Evolutionary conservation across 2,329 filamentous ascomycete genomes (phyloP), one percentile per base, ranked within the genome.

Genomic region (Fulvia fulva): DNA sequence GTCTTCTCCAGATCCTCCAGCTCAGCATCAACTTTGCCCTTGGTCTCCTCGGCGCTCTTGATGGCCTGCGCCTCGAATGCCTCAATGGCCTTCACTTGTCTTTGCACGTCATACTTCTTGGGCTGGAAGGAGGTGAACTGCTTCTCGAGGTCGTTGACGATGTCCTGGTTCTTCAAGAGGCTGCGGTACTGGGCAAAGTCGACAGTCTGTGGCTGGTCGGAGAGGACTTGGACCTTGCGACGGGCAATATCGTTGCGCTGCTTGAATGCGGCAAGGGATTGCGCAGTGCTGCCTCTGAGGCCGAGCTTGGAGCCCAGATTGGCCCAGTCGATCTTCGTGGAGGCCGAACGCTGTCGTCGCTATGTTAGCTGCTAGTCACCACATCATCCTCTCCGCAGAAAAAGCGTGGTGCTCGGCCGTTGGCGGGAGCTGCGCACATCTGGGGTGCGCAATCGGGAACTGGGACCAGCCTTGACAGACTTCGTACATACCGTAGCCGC

Each of bases 181-280:
- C 83, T 82, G 79, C 92, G 91, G 89, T 97, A 99, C 79, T 93
- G 85, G 68, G 85, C 78, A 80, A 99, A 97, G 84, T 99, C 91
- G 80, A 99, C 86, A 59, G 85, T 85, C 73, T 91, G 90, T 66
- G 93, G 81, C 76, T 89, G 87, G 79, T 96, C 91, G 65, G 85
- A 87, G 59, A 99, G 90, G 63, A 85, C 72, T 78, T 89, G 86
- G 63, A 99, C 84, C 81, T 93, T 93, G 82, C 94, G 93, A 80
- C 93, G 92, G 75, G 91, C 93, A 77, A 97, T 92, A 76, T 99
- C 94, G 84, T 97, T 97, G 81, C 94, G 92, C 87, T 96, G 94
- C 87, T 99, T 99, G 88, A 99, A 99, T 67, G 90, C 85, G 77
- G 93, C 88, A 63, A 99, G 91, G 63, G 93, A 89, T 72, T 88